Evolutionary conservation across 441 rosid species (phyloP).

Genomic region (Populus hybrid): DNA sequence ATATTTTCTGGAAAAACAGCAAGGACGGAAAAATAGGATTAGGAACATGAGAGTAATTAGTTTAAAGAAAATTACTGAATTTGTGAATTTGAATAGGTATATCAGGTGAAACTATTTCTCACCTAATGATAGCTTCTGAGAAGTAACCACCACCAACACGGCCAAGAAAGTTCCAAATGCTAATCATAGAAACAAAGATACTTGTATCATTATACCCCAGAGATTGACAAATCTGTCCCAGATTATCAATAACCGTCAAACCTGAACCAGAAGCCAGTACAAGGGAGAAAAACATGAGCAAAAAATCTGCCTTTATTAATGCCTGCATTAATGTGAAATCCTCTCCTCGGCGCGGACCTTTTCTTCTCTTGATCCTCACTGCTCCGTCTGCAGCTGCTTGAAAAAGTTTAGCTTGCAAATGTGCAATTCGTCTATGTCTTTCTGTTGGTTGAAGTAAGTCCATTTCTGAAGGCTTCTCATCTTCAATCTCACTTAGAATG

Average conservation of each 20-base stretch:
- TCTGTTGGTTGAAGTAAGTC: constrained; percentile 81
- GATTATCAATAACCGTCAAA: constrained; percentile 89
- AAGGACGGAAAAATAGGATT: constrained; percentile 7
- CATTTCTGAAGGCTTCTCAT: constrained; percentile 74
- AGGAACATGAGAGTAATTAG: not conserved
- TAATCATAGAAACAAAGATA: constrained; percentile 89
- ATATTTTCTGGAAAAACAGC: constrained; percentile 44
- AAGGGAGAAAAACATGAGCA: constrained; percentile 89
- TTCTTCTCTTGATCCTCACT: constrained; percentile 71
- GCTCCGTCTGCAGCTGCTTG: constrained; percentile 99
- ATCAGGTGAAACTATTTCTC: constrained; percentile 36
- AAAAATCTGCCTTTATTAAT: constrained; percentile 87
- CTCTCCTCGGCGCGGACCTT: constrained; percentile 91
- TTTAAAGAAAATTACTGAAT: not conserved
- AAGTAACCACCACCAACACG: constrained; percentile 95
- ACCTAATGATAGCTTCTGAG: constrained; percentile 89
- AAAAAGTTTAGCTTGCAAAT: constrained; percentile 67
- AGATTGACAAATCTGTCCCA: constrained; percentile 97
- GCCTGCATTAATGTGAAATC: constrained; percentile 94
- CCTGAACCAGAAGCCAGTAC: constrained; percentile 96
- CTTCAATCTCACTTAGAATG: constrained; percentile 86
- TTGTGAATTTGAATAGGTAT: constrained; percentile 25
- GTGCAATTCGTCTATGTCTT: constrained; percentile 72
- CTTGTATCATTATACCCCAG: constrained; percentile 80
- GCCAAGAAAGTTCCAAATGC: constrained; percentile 98